Base-by-base conservation (phyloP, 2,329 filamentous ascomycete genomes). In the Aspergillus ochraceoroseus region DNA sequence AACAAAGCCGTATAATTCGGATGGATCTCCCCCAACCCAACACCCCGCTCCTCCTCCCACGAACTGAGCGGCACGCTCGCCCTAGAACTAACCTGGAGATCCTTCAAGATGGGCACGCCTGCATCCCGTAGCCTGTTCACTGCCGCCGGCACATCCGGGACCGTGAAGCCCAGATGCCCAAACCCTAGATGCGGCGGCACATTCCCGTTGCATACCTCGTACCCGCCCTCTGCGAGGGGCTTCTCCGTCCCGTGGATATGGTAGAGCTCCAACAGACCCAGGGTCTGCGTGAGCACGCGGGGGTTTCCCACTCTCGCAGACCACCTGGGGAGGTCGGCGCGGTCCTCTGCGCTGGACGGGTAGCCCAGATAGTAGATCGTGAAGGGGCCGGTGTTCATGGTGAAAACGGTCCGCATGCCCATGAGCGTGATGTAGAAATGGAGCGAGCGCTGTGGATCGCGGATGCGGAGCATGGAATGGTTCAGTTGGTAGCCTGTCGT, bases 321-420 rank as follows among this genome's bases (percentile, higher is more conserved):
- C 57, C 61, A 66, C 3, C 46, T 29, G 5, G 41, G 27, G 5
- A 62, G 47, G 25, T 63, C 54, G 1, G 52, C 53, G 20, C 47
- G 48, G 30, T 59, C 39, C n/a, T 50, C 52, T 8, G 51, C 40
- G 9, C 58, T 55, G 8, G 58, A 54, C 3, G 64, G 63, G 28
- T 66, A 61, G 5, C 62, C 63, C 4, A 67, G 58, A 39, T 66
- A 67, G 47, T 67, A 67, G 37, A 67, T 59, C 5, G 63, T 66
- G 47, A 63, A 65, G 5, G 62, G 63, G 5, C 64, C 62, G 22
- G 59, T 53, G 35, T 67, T 66, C 55, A 66, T 59, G 14, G 54
- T 63, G 43, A 65, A 67, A 15, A 67, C 51, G 3, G 63, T 56
- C 7, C 63, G 61, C 63, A 67, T 66, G 38, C 63, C 63, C 49